Percentiles rank a stretch among this genome's conserved stretches.
These are phyloP conservation scores for Sedum album DNA, from an alignment of 164 flowering plant genomes.

Conservation along the genomic window DNA sequence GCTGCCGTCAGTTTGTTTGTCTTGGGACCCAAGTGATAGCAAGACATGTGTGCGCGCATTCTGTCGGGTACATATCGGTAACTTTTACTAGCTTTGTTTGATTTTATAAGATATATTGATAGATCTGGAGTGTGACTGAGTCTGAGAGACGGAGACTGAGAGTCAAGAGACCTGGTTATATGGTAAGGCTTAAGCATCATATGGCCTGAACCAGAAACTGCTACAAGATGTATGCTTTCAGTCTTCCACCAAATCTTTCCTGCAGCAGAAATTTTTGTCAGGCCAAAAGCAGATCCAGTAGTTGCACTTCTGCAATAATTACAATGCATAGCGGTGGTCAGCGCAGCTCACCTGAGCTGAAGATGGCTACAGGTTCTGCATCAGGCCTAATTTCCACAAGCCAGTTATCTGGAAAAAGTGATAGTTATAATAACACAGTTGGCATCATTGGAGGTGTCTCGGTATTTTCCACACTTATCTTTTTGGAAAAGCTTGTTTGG, in stretches of 20 bases:
- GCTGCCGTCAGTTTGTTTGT: conserved; percentile 5
- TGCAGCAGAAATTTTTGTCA: background rate
- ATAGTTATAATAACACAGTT: conserved; percentile 23
- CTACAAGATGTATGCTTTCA: conserved; percentile 2
- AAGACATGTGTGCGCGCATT: background rate
- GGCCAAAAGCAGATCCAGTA: background rate
- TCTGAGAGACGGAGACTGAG: too few species aligned
- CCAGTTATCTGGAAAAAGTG: background rate
- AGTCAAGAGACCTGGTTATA: background rate
- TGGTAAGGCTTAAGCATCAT: background rate
- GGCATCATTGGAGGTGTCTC: conserved; percentile 78
- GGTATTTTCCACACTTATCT: conserved; percentile 41
- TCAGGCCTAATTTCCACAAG: background rate
- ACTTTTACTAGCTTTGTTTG: background rate
- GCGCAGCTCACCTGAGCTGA: conserved; percentile 3
- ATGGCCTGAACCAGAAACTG: conserved; percentile 1
- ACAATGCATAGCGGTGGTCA: background rate
- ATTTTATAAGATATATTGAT: background rate
- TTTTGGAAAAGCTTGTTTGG: conserved; percentile 43
- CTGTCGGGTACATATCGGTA: background rate
- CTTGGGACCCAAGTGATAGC: conserved; percentile 5
- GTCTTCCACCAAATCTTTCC: background rate
- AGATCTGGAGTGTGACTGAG: background rate
- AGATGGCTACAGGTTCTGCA: background rate
- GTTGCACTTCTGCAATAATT: background rate